phyloP scores from a whole-genome alignment of 1,139 yeast species.

The Spencermartinsiella ligniputridi region DNA sequence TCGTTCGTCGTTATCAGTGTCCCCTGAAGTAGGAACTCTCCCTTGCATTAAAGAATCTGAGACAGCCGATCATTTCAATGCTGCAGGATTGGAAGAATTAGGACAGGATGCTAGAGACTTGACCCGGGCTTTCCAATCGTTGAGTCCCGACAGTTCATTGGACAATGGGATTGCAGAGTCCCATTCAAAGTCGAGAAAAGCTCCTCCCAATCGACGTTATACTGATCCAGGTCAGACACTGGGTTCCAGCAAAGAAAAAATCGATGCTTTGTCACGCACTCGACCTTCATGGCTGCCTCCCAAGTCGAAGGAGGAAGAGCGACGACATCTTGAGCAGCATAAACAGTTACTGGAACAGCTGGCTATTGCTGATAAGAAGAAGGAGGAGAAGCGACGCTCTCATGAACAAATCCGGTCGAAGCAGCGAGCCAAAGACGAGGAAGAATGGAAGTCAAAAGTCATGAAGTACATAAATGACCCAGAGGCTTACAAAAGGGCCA shows the following conservation, averaged over 20 bases:
- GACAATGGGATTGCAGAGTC: not conserved
- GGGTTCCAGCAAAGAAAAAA: not conserved
- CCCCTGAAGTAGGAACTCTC: conserved; percentile 17
- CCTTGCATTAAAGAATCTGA: conserved; percentile 26
- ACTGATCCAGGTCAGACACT: conserved; percentile 2
- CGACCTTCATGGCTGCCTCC: conserved; percentile 70
- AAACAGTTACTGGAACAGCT: conserved; percentile 49
- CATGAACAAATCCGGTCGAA: conserved; percentile 26
- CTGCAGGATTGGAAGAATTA: conserved; percentile 26
- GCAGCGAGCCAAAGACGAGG: conserved; percentile 26
- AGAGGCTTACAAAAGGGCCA: conserved; percentile 28
- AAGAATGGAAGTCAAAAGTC: conserved; percentile 45
- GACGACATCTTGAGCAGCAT: conserved; percentile 53
- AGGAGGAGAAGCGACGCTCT: conserved; percentile 30
- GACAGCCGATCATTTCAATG: conserved; percentile 16
- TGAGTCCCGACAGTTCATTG: conserved; percentile 4
- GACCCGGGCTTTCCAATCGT: conserved; percentile 37
- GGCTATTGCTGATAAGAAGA: conserved; percentile 25
- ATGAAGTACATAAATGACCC: conserved; percentile 29
- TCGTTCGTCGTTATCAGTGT: conserved; percentile 5
- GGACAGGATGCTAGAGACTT: conserved; percentile 48
- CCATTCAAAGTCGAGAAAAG: not conserved
- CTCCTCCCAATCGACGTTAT: not conserved
- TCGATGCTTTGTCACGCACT: conserved; percentile 31
- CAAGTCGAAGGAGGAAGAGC: conserved; percentile 50